Percentiles rank a stretch among this genome's conserved stretches.
Evolutionary conservation across 176 grass and related monocot species (phyloP).

Genomic region (Oryza punctata): DNA sequence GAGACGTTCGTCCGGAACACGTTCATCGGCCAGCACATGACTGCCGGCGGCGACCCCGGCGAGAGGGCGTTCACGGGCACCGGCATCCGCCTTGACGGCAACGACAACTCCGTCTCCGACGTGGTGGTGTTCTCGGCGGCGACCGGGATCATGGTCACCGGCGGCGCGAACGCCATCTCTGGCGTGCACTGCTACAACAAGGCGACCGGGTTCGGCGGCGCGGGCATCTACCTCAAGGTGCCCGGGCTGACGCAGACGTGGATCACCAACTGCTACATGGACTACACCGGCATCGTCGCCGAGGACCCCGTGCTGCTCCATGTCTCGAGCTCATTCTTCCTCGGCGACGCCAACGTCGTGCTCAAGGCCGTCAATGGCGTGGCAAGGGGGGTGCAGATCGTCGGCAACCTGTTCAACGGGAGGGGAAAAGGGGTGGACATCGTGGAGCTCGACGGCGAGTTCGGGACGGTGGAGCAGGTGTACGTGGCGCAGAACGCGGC

Average conservation of each 20-base stretch:
- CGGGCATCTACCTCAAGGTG: slow-evolving; percentile 64
- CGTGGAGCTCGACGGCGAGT: slow-evolving; percentile 62
- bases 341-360: slow-evolving; percentile 84
- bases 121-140: slow-evolving; percentile 73
- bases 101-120: slow-evolving; percentile 78
- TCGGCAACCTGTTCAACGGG: slow-evolving; percentile 74
- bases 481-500: slow-evolving; percentile 71
- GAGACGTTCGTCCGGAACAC: slow-evolving; percentile 66
- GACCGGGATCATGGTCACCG: slow-evolving; percentile 66
- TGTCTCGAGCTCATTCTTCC: slow-evolving; percentile 64
- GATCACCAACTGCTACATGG: slow-evolving; percentile 76
- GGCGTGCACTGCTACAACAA: slow-evolving; percentile 98
- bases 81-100: slow-evolving; percentile 65
- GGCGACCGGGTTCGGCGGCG: slow-evolving; percentile 66
- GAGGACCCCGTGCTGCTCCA: slow-evolving; percentile 86
- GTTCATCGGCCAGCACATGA: slow-evolving; percentile 84
- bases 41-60: slow-evolving; percentile 48
- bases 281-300: slow-evolving; percentile 71
- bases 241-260: slow-evolving; percentile 65
- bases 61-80: slow-evolving; percentile 71
- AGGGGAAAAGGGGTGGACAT: slow-evolving; percentile 51
- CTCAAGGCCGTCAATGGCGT: slow-evolving; percentile 71
- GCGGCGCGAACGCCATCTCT: slow-evolving; percentile 73
- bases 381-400: slow-evolving; percentile 49
- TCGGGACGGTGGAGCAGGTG: slow-evolving; percentile 70